Evolutionary conservation across 2,329 filamentous ascomycete genomes (phyloP).

Genomic region (Lasiodiplodia hormozganensis): DNA sequence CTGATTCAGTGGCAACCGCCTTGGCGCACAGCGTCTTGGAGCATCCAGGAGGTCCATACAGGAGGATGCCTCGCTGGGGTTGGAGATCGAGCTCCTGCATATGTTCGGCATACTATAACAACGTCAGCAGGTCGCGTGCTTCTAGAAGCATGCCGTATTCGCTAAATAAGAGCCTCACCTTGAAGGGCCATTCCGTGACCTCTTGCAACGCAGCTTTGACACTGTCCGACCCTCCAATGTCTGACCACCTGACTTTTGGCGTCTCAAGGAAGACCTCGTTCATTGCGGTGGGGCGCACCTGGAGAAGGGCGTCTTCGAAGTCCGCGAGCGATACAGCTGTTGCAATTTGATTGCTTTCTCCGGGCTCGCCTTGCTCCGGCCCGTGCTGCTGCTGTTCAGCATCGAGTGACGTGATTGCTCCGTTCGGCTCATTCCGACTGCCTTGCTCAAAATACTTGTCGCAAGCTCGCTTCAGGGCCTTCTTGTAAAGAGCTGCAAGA

Average conservation of each 20-base stretch:
- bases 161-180: conserved; percentile 46
- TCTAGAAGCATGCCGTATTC: conserved; percentile 31
- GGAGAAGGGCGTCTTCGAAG: conserved; percentile 69
- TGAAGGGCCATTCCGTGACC: conserved; percentile 65
- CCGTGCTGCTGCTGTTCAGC: conserved; percentile 3
- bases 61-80: conserved; percentile 80
- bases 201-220: conserved; percentile 70
- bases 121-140: conserved; percentile 6
- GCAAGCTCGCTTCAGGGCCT: conserved; percentile 22
- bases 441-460: conserved; percentile 23
- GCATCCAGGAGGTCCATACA: conserved; percentile 93
- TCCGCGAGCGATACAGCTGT: conserved; percentile 51
- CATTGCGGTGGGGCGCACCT: conserved; percentile 83
- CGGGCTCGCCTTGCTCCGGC: neutral
- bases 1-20: conserved; percentile 87
- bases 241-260: conserved; percentile 82
- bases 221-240: conserved; percentile 83
- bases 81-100: conserved; percentile 60
- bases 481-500: conserved; percentile 63
- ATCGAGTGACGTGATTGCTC: conserved; percentile 3
- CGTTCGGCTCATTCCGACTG: neutral
- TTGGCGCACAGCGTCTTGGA: conserved; percentile 94
- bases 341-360: conserved; percentile 32
- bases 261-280: conserved; percentile 88
- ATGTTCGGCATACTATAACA: conserved; percentile 54